A percentile compares a stretch with the other conserved stretches of the same genome.
Evolutionary conservation across 2,329 filamentous ascomycete genomes (phyloP).

Genomic region (Penicillium sp.): DNA sequence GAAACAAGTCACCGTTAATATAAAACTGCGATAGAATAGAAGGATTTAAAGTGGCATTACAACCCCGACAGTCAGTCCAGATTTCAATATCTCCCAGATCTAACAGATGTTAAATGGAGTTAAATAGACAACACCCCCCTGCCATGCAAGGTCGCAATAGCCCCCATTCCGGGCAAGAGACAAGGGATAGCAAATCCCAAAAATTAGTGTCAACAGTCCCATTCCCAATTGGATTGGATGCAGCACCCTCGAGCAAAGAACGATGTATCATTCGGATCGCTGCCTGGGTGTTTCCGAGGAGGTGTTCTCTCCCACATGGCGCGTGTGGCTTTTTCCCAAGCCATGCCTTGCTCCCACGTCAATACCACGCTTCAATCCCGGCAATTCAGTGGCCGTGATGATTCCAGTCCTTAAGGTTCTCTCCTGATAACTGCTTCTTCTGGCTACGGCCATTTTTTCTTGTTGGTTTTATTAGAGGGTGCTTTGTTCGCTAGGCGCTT

Average conservation of each 20-base stretch:
- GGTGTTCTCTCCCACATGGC: conserved; percentile 25
- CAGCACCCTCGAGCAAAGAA: conserved; percentile 9
- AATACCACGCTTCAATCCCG: conserved; percentile 17
- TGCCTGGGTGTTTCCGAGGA: conserved; percentile 1
- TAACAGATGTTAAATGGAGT: background rate
- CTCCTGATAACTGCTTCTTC: conserved; percentile 21
- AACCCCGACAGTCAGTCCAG: background rate
- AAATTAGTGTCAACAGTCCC: conserved; percentile 4
- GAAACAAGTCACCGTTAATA: background rate
- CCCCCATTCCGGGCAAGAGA: conserved; percentile 15
- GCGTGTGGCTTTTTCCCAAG: conserved; percentile 13
- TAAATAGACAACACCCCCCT: conserved; percentile 12
- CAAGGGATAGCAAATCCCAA: conserved; percentile 19
- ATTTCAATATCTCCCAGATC: background rate
- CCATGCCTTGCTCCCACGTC: conserved; percentile 27
- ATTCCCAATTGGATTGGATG: conserved; percentile 1
- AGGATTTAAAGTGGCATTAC: background rate
- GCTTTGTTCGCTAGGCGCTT: background rate
- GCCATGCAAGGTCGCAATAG: conserved; percentile 25
- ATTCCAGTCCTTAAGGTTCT: background rate
- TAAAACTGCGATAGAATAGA: background rate
- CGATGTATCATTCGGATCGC: conserved; percentile 18
- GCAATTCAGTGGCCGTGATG: conserved; percentile 4
- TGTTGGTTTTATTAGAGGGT: background rate
- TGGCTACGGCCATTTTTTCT: conserved; percentile 7